Evolutionary conservation across 192 early-diverging fungal genomes (phyloP).

Genomic region (Martensiomyces pterosporus): DNA sequence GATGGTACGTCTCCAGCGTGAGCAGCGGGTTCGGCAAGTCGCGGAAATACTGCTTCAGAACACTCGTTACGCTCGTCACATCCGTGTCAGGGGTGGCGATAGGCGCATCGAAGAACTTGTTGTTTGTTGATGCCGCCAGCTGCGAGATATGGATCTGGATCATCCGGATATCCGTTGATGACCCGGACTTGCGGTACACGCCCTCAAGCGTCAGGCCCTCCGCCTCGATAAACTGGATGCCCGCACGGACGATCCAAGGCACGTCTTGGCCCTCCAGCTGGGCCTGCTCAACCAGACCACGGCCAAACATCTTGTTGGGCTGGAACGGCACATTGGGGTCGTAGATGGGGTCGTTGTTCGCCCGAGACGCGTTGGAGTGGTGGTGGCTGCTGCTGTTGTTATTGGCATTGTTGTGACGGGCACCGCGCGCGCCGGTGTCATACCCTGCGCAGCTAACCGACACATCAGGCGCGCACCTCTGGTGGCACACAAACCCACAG

Average conservation of each 20-base stretch:
- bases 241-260: constrained; percentile 65
- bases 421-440: not conserved
- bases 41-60: constrained; percentile 78
- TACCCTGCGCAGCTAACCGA: constrained; percentile 24
- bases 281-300: constrained; percentile 53
- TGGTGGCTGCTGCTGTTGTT: constrained; percentile 1
- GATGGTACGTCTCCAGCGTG: constrained; percentile 62
- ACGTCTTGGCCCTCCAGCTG: constrained; percentile 55
- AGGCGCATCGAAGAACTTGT: constrained; percentile 40
- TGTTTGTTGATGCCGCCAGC: constrained; percentile 50
- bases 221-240: constrained; percentile 63
- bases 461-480: constrained; percentile 36
- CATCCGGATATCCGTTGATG: constrained; percentile 63
- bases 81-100: constrained; percentile 48
- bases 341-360: constrained; percentile 2
- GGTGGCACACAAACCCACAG: constrained; percentile 52
- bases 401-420: constrained; percentile 1
- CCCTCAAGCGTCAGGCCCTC: constrained; percentile 70
- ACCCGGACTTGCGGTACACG: constrained; percentile 77
- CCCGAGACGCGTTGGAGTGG: not conserved
- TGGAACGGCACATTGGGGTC: constrained; percentile 26
- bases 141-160: constrained; percentile 63
- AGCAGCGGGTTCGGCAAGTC: constrained; percentile 70
- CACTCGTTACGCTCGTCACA: constrained; percentile 72
- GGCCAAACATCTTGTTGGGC: constrained; percentile 62